Evolutionary conservation across 2,329 filamentous ascomycete species (phyloP), one percentile per base, ranked within the genome.

Genomic region (Fusarium palustre): DNA sequence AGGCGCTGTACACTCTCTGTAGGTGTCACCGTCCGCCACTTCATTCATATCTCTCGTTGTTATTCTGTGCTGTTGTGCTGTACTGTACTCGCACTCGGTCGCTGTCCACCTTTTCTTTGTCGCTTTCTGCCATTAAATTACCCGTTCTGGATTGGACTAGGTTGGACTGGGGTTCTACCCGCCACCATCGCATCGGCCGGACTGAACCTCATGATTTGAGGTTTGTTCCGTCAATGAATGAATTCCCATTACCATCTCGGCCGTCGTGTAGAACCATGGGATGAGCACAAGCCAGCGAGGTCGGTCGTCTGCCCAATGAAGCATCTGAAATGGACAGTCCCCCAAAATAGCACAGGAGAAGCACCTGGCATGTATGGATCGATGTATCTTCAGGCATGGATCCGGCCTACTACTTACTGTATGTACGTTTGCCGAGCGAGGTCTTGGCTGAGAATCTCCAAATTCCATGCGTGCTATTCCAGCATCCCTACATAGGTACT

Each of bases 311-410:
- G 33, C 53, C 63, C 66, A 69, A 69, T 69, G 39, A 66, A 55
- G 43, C 62, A 59, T 68, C 53, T 31, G 34, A 50, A 59, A 59
- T 46, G 34, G 25, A 55, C 45, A 56, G 67, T 20, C 50, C 66
- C 67, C 66, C 66, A 69, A 69, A 69, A 69, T 69, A 69, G 67
- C 66, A 70, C 66, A 67, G 13, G 25, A 56, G 41, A 64, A 67
- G 54, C 66, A 60, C 56, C 56, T 54, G 66, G 55, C 36, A 55
- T 49, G 60, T 57, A 69, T 69, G 67, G 66, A 69, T 69, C 66
- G 67, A 69, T 70, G 66, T 70, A 55, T 69, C 66, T 62, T 69
- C 47, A 69, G 66, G 56, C 55, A 69, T 69, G 66, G 61, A 64
- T 38, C 66, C 46, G 54, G 67, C 57, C 50, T 64, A n/a, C 48